Percentiles rank a stretch among this genome's conserved stretches.
phyloP scores from a whole-genome alignment of 306 rosid species.

The Erythrophleum fordii region DNA sequence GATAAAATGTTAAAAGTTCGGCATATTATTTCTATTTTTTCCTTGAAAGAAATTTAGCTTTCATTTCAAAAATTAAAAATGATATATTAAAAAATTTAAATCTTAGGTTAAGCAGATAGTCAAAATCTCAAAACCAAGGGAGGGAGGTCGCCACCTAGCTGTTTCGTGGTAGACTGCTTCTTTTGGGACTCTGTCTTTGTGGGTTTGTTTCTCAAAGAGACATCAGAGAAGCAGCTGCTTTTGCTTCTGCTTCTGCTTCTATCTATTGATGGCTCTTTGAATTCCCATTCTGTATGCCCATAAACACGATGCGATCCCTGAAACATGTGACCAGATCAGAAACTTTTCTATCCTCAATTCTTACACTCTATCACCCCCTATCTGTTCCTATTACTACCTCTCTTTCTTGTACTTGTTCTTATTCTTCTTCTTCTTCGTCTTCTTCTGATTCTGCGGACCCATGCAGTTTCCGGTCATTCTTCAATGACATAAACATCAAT shows the following conservation, averaged over 20 bases:
- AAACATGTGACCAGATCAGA: constrained; percentile 46
- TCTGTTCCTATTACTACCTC: neutral
- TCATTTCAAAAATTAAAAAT: no score
- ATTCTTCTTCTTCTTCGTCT: neutral
- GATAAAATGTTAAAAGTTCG: no score
- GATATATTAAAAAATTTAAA: no score
- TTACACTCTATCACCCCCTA: neutral
- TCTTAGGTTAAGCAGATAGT: no score
- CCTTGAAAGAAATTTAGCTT: no score
- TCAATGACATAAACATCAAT: neutral
- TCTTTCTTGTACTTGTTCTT: neutral
- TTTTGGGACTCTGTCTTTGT: neutral
- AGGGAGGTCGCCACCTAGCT: neutral
- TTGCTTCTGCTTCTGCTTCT: neutral
- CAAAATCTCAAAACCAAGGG: no score
- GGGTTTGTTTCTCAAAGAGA: neutral
- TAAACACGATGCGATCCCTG: constrained; percentile 42
- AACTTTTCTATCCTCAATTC: constrained; percentile 30
- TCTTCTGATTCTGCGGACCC: neutral
- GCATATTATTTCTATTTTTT: no score
- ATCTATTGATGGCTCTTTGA: neutral
- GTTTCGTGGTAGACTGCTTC: no score
- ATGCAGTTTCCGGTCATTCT: neutral
- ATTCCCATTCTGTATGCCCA: neutral
- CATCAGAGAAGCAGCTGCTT: neutral